Conservation (phyloP, 2,329 filamentous ascomycete genomes). For the Ambrosiella beaveri region DNA sequence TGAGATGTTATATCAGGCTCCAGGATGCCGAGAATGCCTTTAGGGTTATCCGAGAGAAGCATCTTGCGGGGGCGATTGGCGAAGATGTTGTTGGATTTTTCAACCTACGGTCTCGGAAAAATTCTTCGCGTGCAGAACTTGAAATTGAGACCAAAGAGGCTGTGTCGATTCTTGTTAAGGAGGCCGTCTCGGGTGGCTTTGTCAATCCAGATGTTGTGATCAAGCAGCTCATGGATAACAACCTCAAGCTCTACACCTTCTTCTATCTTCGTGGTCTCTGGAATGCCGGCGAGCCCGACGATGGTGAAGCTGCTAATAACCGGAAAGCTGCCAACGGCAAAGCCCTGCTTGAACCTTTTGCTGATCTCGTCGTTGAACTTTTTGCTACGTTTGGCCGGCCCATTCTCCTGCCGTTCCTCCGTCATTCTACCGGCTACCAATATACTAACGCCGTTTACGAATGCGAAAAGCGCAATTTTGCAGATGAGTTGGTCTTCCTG, state of each 20-base stretch:
- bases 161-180: slow-evolving; percentile 71
- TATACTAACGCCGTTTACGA: slow-evolving; percentile 65
- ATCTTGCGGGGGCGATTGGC: slow-evolving; percentile 72
- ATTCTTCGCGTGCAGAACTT: slow-evolving; percentile 53
- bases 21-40: slow-evolving; percentile 87
- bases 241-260: slow-evolving; percentile 61
- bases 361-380: slow-evolving; percentile 68
- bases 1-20: slow-evolving; percentile 75
- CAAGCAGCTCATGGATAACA: slow-evolving; percentile 51
- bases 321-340: slow-evolving; percentile 40
- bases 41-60: slow-evolving; percentile 67
- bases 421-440: slow-evolving; percentile 69
- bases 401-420: slow-evolving; percentile 74
- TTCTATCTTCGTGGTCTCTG: slow-evolving; percentile 84
- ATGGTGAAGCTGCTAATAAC: slow-evolving; percentile 24
- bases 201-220: slow-evolving; percentile 65
- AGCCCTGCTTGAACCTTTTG: slow-evolving; percentile 67
- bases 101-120: slow-evolving; percentile 61
- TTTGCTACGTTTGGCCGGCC: slow-evolving; percentile 71
- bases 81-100: slow-evolving; percentile 87
- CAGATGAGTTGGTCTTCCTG: slow-evolving; percentile 86
- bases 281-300: slow-evolving; percentile 34
- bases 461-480: slow-evolving; percentile 66
- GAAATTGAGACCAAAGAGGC: slow-evolving; percentile 69
- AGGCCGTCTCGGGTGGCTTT: slow-evolving; percentile 66